A percentile compares a stretch with the other conserved stretches of the same genome.
phyloP scores from a whole-genome alignment of 768 basidiomycete genomes.

The Amanita molliuscula region DNA sequence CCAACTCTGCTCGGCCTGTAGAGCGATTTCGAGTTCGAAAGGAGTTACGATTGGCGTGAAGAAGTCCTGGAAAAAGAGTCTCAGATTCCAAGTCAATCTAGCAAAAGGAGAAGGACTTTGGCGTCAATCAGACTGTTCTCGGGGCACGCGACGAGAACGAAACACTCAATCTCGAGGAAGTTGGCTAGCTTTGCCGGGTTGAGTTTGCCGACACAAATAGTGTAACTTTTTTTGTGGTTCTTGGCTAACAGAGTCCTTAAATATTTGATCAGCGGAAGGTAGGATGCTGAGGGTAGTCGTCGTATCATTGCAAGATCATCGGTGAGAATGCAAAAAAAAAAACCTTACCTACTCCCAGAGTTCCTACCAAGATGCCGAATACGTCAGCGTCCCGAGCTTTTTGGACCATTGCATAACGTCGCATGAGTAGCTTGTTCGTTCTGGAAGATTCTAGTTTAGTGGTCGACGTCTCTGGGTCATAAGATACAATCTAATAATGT shows the following conservation, averaged over 20 bases:
- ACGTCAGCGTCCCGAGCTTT: constrained; percentile 88
- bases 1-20: constrained; percentile 63
- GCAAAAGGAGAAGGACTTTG: constrained; percentile 26
- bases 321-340: background rate
- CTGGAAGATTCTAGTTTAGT: constrained; percentile 49
- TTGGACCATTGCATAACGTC: constrained; percentile 80
- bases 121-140: constrained; percentile 81
- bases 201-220: constrained; percentile 89
- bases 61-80: constrained; percentile 54
- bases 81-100: background rate
- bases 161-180: constrained; percentile 94
- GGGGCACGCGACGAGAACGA: constrained; percentile 88
- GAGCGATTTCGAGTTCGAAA: constrained; percentile 77
- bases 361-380: constrained; percentile 91
- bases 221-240: constrained; percentile 84
- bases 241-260: constrained; percentile 60
- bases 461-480: constrained; percentile 45
- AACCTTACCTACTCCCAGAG: constrained; percentile 73
- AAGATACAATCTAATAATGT: constrained; percentile 55
- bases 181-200: constrained; percentile 94
- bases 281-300: constrained; percentile 44
- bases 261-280: constrained; percentile 75
- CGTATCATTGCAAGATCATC: background rate
- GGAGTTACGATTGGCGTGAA: constrained; percentile 88
- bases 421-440: constrained; percentile 81